Evolutionary conservation across 192 early-diverging fungal genomes (phyloP), one percentile per base, ranked within the genome.

Genomic region (Chytriomyces confervae): DNA sequence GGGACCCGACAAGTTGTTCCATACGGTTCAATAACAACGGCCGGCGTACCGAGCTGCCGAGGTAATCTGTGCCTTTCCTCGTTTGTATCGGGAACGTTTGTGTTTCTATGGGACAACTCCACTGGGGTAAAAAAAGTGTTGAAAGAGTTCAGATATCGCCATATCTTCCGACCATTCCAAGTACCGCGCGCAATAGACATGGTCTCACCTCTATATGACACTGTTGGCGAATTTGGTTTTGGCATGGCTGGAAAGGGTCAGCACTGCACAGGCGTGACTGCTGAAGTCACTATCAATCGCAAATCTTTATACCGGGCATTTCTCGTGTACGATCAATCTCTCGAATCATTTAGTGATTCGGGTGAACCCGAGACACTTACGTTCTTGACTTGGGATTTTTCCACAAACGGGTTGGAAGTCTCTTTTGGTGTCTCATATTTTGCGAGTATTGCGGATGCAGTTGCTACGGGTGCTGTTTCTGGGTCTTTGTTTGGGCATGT

Each of bases 311-410:
- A 70, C 24, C 77, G 79, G n/a, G 60, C 71, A 45, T 77, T 64
- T 36, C 49, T 85, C 1, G 61, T 77, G 6, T 74, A 75, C 43
- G 77, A 82, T 63, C 23, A 20, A 27, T 66, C 73, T 6, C 61
- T 80, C 50, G 77, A 79, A 51, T 8, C 18, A 5, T 16, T 18
- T 5, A 36, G 53, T 13, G 47, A 11, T 24, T 48, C 68, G 2
- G 63, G 57, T 7, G 69, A 63, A n/a, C 13, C 10, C 3, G 75
- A 77, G 36, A 50, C 62, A 5, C 43, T 36, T 13, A 72, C 63
- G 5, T 80, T 72, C 46, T 29, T 85, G 53, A 71, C 79, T 3
- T 85, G 82, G 81, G 82, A 85, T 68, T 83, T 79, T 57, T 43
- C 65, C 6, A 78, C 81, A 16, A 80, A 77, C 43, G 84, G 84